These are phyloP conservation scores for Kodamaea plutei DNA, from an alignment of 1,139 yeast genomes.

Conservation along the genomic window DNA sequence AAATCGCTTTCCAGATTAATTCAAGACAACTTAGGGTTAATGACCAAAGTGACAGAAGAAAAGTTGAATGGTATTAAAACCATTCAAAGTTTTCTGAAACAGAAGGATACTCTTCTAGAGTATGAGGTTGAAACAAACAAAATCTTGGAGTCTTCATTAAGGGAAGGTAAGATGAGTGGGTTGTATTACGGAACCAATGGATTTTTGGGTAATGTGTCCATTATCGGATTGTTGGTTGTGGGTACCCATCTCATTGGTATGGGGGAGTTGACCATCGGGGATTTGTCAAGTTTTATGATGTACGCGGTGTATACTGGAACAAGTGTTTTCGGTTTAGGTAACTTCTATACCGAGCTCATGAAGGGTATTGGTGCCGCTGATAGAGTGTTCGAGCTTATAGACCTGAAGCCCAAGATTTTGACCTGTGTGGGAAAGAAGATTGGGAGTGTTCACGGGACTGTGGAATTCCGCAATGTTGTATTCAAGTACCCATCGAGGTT, in stretches of 20 bases:
- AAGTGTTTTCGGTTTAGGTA: conserved; percentile 84
- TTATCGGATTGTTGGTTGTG: conserved; percentile 68
- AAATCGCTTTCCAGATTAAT: conserved; percentile 69
- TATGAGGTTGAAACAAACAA: conserved; percentile 65
- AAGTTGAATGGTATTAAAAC: conserved; percentile 82
- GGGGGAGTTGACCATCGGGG: conserved; percentile 79
- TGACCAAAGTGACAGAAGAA: conserved; percentile 90
- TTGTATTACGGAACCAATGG: conserved; percentile 76
- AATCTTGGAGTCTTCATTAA: conserved; percentile 70
- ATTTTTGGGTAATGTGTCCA: conserved; percentile 74
- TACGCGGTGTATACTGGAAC: conserved; percentile 91
- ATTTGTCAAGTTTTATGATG: conserved; percentile 86
- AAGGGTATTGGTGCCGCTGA: conserved; percentile 97
- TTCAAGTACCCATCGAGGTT: conserved; percentile 90
- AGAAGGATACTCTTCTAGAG: conserved; percentile 46
- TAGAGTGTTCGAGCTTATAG: conserved; percentile 81
- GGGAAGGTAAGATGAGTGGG: conserved; percentile 76
- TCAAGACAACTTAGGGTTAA: conserved; percentile 81
- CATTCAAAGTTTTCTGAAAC: conserved; percentile 87
- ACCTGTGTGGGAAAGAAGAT: conserved; percentile 56
- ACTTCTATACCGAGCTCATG: conserved; percentile 89
- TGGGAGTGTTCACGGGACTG: conserved; percentile 30
- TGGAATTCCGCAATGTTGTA: conserved; percentile 60
- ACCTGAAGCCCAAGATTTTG: conserved; percentile 64
- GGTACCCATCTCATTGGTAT: conserved; percentile 76